phyloP scores from a whole-genome alignment of 2,329 filamentous ascomycete species.

The Lasiodiplodia sp. region DNA sequence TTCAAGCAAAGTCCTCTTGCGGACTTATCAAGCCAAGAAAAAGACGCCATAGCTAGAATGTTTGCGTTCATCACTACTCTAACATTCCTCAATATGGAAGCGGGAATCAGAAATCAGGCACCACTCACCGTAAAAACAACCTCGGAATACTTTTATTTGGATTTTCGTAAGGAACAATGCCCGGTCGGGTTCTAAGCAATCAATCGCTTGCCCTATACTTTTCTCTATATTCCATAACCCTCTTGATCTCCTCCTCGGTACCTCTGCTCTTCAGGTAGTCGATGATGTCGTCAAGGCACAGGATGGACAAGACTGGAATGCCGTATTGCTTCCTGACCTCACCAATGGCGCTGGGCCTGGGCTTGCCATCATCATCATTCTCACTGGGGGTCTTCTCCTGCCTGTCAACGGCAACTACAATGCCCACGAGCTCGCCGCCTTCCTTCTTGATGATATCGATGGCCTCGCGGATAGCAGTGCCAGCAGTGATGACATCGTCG shows the following conservation, averaged over 20 bases:
- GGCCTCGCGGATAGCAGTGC: slow-evolving; percentile 91
- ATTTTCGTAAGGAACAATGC: background rate
- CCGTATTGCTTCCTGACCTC: slow-evolving; percentile 83
- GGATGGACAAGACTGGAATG: slow-evolving; percentile 82
- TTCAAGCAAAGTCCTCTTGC: background rate
- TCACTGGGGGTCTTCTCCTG: slow-evolving; percentile 77
- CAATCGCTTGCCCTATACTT: slow-evolving; percentile 51
- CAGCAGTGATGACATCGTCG: slow-evolving; percentile 96
- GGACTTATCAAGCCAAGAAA: slow-evolving; percentile 22
- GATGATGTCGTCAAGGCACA: slow-evolving; percentile 82
- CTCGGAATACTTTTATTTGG: background rate
- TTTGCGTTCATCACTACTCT: too few relatives aligned
- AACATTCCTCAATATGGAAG: too few relatives aligned
- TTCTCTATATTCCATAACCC: slow-evolving; percentile 48
- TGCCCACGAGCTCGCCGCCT: slow-evolving; percentile 84
- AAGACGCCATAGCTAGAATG: too few relatives aligned
- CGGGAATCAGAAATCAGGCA: too few relatives aligned
- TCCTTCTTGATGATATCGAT: slow-evolving; percentile 87
- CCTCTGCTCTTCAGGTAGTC: slow-evolving; percentile 54
- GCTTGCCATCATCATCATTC: slow-evolving; percentile 68
- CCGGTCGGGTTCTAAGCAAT: background rate
- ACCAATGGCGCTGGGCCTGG: slow-evolving; percentile 81
- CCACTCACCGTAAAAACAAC: background rate
- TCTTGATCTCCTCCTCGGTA: slow-evolving; percentile 54
- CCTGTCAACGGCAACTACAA: slow-evolving; percentile 87